Evolutionary conservation across 2,329 filamentous ascomycete species (phyloP), one percentile per base, ranked within the genome.

Genomic region (Epichloe aotearoae): DNA sequence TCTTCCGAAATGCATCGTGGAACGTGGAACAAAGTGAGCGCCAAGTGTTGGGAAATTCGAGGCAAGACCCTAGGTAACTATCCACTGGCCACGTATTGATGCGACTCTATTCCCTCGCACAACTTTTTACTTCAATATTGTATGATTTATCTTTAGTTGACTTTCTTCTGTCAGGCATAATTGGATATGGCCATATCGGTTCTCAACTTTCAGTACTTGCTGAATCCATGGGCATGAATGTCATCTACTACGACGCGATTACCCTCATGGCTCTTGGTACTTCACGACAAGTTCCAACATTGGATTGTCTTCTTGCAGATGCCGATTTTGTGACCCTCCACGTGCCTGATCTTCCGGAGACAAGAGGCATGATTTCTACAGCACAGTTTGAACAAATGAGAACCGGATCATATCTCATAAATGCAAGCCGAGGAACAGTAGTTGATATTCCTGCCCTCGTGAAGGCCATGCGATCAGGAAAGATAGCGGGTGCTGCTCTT

Each of bases 21-120:
- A 52, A 88, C 82, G 42, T 98, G 93, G 93, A 97, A 97, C 70
- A 98, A 98, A 74, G 90, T 97, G 62, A 95, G 89, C 73, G 78
- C 80, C 62, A 90, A 86, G 64, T 98, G 93, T 77, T 97, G 93
- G 93, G 93, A 98, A 68, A 89, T 97, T 61, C 83, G 93, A 61
- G 93, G 93, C 66, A 98, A 98, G 77, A 97, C 91, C 42, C 77
- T 98, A 49, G 93, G 86, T 82, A 69, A 53, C 72, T 64, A 14
- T 12, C 36, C 34, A 38, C 15, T 34, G 44, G n/a, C 26, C 17
- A 40, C 19, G n/a, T 19, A 20, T 4, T 41, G 49, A 47, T 37
- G 47, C 10, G 10, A 17, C 26, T 15, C 4, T 10, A 26, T 37
- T 7, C 17, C 11, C 14, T 46, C n/a, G 4, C 17, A 26, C 19